Conservation (phyloP, 2,329 filamentous ascomycete genomes). For the Daldinia eschscholtzii region DNA sequence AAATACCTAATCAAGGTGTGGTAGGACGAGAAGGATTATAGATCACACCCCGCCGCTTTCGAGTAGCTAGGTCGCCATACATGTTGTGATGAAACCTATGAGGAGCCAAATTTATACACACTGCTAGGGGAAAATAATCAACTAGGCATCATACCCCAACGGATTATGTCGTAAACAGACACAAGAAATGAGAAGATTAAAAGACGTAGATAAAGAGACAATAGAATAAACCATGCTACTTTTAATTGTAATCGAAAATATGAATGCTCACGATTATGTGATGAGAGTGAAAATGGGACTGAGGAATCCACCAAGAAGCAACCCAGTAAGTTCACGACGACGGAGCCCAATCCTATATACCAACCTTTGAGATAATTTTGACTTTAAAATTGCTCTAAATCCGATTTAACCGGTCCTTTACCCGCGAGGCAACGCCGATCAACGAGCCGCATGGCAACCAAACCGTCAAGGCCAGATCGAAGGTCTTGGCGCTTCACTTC, state of each 20-base stretch:
- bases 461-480: slow-evolving; percentile 16
- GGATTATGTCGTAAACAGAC: too few relatives aligned
- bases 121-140: too few relatives aligned
- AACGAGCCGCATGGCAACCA: slow-evolving; percentile 10
- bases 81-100: too few relatives aligned
- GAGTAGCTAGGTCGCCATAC: too few relatives aligned
- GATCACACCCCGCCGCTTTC: background rate
- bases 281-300: background rate
- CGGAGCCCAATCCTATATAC: too few relatives aligned
- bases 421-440: slow-evolving; percentile 9
- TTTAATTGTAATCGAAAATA: background rate
- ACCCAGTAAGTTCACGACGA: background rate
- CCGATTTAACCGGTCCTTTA: slow-evolving; percentile 37
- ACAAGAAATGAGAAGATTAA: background rate
- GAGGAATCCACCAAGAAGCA: too few relatives aligned
- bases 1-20: background rate
- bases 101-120: too few relatives aligned
- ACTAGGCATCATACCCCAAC: too few relatives aligned
- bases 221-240: background rate
- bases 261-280: background rate
- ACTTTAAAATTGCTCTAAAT: background rate
- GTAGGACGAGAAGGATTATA: background rate
- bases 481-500: background rate
- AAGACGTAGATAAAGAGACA: background rate
- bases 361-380: too few relatives aligned